Evolutionary conservation across 257 asterid genomes (phyloP).

Genomic region (Solanum clarkiae): DNA sequence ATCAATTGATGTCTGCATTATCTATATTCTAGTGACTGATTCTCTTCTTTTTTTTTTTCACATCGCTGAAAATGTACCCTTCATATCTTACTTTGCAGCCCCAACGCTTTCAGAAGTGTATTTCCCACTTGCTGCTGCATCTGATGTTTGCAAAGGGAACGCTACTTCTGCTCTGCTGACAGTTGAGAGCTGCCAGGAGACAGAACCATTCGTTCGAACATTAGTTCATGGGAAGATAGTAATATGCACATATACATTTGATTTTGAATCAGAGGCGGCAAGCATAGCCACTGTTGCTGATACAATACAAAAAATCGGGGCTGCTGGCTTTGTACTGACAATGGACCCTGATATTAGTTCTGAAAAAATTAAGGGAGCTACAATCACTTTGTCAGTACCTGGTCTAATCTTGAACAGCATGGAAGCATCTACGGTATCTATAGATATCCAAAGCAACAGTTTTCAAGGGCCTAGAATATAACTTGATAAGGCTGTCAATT

Average conservation of each 20-base stretch:
- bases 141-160: slow-evolving; percentile 42
- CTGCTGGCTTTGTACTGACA: slow-evolving; percentile 61
- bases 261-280: slow-evolving; percentile 42
- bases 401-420: slow-evolving; percentile 41
- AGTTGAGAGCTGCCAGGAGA: slow-evolving; percentile 45
- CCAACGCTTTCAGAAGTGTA: slow-evolving; percentile 34
- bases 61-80: neutral
- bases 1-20: neutral
- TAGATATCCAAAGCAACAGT: neutral
- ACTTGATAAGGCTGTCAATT: neutral
- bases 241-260: slow-evolving; percentile 42
- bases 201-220: slow-evolving; percentile 28
- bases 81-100: slow-evolving; percentile 24
- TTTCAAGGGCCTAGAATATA: neutral
- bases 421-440: slow-evolving; percentile 46
- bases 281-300: slow-evolving; percentile 38
- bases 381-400: slow-evolving; percentile 30
- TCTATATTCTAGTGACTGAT: neutral
- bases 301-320: slow-evolving; percentile 31
- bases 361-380: slow-evolving; percentile 31
- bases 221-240: slow-evolving; percentile 50
- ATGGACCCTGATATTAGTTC: slow-evolving; percentile 48
- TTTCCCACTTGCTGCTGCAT: slow-evolving; percentile 49
- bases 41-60: neutral
- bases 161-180: slow-evolving; percentile 24